Conservation (phyloP, 148 eudicot species). For the Spergularia marina region DNA sequence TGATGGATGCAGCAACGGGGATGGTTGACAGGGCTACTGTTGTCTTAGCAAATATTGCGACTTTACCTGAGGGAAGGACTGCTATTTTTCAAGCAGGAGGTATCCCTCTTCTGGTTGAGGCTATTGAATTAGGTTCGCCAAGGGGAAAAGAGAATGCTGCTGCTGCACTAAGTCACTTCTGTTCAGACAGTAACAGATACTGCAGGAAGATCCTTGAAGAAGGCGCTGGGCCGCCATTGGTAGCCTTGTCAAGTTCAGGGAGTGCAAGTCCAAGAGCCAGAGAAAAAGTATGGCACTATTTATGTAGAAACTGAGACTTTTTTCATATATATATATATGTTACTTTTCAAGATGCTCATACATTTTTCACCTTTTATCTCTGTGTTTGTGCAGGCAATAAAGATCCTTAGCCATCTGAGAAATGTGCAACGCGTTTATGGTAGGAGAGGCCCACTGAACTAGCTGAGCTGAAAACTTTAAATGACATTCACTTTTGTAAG, state of each 20-base stretch:
- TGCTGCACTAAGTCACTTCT: conserved; percentile 76
- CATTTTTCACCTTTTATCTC: not conserved
- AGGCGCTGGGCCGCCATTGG: conserved; percentile 86
- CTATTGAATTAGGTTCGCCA: conserved; percentile 80
- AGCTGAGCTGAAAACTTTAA: not conserved
- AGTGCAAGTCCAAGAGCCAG: conserved; percentile 73
- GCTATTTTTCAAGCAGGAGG: conserved; percentile 75
- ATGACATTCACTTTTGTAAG: conserved; percentile 8
- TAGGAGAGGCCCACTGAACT: conserved; percentile 25
- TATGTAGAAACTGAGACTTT: not conserved
- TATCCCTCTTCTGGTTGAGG: conserved; percentile 75
- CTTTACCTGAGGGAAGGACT: conserved; percentile 63
- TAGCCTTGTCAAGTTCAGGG: conserved; percentile 77
- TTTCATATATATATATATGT: not conserved
- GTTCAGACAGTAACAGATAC: conserved; percentile 56
- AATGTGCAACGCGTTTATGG: conserved; percentile 34
- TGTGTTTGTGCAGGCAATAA: conserved; percentile 34
- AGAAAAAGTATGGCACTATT: conserved; percentile 54
- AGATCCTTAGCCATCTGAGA: conserved; percentile 36
- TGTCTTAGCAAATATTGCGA: conserved; percentile 78
- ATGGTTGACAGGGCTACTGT: conserved; percentile 89
- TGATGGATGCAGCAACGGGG: conserved; percentile 86
- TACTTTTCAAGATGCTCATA: not conserved
- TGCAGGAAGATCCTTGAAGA: conserved; percentile 70
- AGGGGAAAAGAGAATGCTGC: conserved; percentile 95